Evolutionary conservation across 345 rosid genomes (phyloP).

Genomic region (Xanthoceras sorbifolium): DNA sequence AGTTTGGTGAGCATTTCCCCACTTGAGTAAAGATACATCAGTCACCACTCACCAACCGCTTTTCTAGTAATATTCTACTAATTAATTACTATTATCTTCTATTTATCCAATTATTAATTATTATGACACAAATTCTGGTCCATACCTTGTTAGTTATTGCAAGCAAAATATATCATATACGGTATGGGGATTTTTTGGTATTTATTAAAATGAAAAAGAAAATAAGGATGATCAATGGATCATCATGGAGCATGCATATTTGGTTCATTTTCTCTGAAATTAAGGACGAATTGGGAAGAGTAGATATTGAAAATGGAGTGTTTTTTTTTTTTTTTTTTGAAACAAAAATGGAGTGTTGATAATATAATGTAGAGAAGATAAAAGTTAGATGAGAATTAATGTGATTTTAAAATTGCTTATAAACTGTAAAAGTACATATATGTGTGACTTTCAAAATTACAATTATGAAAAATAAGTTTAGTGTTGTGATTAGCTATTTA

Average conservation of each 20-base stretch:
- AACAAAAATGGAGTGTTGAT: background rate
- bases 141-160: background rate
- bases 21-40: background rate
- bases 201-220: too few relatives aligned
- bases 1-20: conserved; percentile 17
- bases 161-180: background rate
- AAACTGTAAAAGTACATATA: too few relatives aligned
- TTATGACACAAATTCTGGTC: background rate
- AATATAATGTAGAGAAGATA: background rate
- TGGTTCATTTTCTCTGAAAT: too few relatives aligned
- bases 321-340: too few relatives aligned
- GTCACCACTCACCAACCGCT: background rate
- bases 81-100: background rate
- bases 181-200: background rate
- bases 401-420: too few relatives aligned
- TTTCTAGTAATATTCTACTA: background rate
- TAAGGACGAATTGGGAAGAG: background rate
- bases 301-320: background rate
- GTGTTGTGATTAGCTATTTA: background rate
- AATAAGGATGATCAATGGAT: too few relatives aligned
- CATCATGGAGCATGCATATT: too few relatives aligned
- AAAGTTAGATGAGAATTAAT: background rate
- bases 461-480: background rate
- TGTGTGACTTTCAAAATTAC: too few relatives aligned
- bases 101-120: background rate